Conservation (phyloP, 1,284 basidiomycete species). For the Phellopilus nigrolimitatus region DNA sequence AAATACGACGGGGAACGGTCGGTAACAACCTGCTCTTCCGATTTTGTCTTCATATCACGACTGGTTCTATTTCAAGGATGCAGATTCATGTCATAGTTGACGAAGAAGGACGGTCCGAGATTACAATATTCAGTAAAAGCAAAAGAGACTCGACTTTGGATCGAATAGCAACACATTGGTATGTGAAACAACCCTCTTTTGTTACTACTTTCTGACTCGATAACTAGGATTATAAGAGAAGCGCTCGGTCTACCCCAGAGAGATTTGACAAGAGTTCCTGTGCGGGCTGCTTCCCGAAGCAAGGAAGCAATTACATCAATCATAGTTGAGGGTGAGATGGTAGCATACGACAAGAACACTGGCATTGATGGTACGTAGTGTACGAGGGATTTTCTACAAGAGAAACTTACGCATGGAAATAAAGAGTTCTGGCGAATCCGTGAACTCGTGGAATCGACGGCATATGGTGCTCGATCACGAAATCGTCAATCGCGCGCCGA, state of each 20-base stretch:
- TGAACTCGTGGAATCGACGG: conserved; percentile 46
- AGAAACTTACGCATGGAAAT: not conserved
- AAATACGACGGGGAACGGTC: conserved; percentile 90
- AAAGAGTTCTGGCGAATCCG: conserved; percentile 71
- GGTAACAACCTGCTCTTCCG: conserved; percentile 12
- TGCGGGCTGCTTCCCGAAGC: conserved; percentile 25
- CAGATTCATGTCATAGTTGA: conserved; percentile 75
- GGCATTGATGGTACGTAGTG: conserved; percentile 52
- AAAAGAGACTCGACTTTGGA: conserved; percentile 75
- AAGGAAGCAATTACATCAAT: conserved; percentile 36
- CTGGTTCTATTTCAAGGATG: conserved; percentile 24
- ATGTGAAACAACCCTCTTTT: conserved; percentile 24
- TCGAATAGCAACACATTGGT: conserved; percentile 64
- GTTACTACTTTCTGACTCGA: conserved; percentile 14
- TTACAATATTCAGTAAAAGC: conserved; percentile 83
- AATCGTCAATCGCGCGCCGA: too few relatives aligned
- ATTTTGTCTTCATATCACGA: not conserved
- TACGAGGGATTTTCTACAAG: not conserved
- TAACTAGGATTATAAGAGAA: conserved; percentile 52
- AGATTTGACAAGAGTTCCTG: not conserved
- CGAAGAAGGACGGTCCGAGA: conserved; percentile 35
- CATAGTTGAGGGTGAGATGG: conserved; percentile 86
- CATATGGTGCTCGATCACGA: too few relatives aligned
- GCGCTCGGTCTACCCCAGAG: conserved; percentile 47
- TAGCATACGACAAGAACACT: conserved; percentile 54